These are phyloP conservation scores for Madurella fahalii DNA, from an alignment of 2,329 filamentous ascomycete genomes.

Conservation along the genomic window DNA sequence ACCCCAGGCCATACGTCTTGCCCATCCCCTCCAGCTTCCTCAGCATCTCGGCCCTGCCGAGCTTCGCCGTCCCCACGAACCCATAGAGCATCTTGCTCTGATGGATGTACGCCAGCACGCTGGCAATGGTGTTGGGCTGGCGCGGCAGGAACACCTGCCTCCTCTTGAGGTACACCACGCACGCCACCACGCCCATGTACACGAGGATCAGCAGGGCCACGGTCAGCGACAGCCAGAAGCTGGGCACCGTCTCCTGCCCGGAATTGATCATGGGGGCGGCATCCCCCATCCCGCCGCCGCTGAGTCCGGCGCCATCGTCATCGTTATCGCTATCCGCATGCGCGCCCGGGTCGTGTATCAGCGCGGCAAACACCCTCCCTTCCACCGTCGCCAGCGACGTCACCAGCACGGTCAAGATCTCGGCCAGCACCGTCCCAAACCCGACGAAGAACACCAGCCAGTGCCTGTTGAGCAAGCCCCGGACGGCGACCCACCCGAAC, in stretches of 20 bases:
- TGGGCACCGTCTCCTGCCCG: constrained; percentile 57
- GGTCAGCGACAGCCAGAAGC: constrained; percentile 63
- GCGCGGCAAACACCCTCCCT: constrained; percentile 54
- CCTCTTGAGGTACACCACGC: constrained; percentile 54
- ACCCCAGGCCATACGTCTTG: constrained; percentile 71
- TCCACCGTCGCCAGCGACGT: constrained; percentile 63
- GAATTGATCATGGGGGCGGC: constrained; percentile 35
- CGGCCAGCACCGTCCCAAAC: constrained; percentile 66
- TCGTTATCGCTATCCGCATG: constrained; percentile 11
- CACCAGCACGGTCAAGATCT: constrained; percentile 67
- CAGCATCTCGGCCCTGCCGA: constrained; percentile 59
- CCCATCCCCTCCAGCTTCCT: constrained; percentile 53
- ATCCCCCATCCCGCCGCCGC: constrained; percentile 18
- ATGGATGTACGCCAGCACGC: constrained; percentile 72
- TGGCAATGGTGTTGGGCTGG: constrained; percentile 74
- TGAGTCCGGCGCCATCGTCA: constrained; percentile 17
- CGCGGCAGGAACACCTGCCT: constrained; percentile 69
- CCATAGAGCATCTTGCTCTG: constrained; percentile 75
- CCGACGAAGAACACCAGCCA: constrained; percentile 64
- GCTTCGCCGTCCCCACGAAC: constrained; percentile 66
- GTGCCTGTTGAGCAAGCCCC: constrained; percentile 60
- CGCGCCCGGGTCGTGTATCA: constrained; percentile 20
- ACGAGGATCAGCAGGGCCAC: constrained; percentile 61
- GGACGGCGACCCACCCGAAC: constrained; percentile 60
- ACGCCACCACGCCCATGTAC: constrained; percentile 58